Base-by-base conservation (phyloP, 129 eudicot species). In the Flaveria robusta region DNA sequence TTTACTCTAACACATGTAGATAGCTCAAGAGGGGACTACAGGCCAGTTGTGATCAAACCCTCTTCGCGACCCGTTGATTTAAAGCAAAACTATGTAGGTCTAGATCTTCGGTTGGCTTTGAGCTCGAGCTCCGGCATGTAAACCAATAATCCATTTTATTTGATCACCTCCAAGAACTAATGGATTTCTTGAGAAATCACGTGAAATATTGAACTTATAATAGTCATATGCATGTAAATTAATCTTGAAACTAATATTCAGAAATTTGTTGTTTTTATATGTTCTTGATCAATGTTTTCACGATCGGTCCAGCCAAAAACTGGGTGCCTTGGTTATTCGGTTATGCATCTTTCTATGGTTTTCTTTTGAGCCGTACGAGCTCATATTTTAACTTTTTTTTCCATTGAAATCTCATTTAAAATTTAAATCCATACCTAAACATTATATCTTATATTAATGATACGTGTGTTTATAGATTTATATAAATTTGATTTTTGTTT, bases 21-120 rank as follows among this genome's bases (percentile, higher is more conserved):
- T 46, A 81, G 82, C 27, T 72, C 84, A 46, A 80, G 72, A 34
- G 82, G 70, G 27, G 80, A 74, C 62, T 71, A 23, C 41, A 68
- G 69, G 54, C 75, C 75, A 15, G 64, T 81, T 11, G 66, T 71
- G 59, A 51, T 84, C 15, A 87, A 75, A 77, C 84, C 86, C 71
- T 59, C 87, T 15, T n/a, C 74, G 22, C 59, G 42, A 47, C 51
- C 68, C 8, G 47, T 42, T 6, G 62, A 58, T 34, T 37, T 67
- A 24, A 64, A 83, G 49, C 81, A 84, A 77, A 83, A 45, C 70
- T 77, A 66, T n/a, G 80, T 74, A 52, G 63, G 81, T 34, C 76
- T 92, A 66, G 94, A 92, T 86, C 94, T 89, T 81, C 93, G 85
- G 24, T 76, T 92, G 77, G 88, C 94, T 55, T 88, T 90, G 66